Conservation (phyloP, 129 eudicot species). For the Deinandra increscens region DNA sequence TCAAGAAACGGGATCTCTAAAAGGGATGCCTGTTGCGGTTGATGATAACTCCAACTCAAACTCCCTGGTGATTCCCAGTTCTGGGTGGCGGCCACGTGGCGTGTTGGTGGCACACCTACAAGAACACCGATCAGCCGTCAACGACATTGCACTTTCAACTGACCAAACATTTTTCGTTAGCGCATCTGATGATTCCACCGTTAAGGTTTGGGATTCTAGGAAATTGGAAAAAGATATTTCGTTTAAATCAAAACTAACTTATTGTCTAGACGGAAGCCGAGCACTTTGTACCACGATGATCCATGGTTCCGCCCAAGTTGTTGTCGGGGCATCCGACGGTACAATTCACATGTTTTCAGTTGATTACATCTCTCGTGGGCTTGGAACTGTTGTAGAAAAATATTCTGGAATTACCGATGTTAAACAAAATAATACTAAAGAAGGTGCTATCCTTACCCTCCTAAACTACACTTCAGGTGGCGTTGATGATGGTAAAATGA, state of each 20-base stretch:
- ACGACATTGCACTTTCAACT: constrained; percentile 77
- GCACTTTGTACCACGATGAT: constrained; percentile 80
- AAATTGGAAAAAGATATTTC: constrained; percentile 94
- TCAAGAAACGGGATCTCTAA: constrained; percentile 59
- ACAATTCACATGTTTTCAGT: constrained; percentile 76
- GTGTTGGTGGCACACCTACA: constrained; percentile 95
- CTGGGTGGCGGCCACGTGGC: constrained; percentile 98
- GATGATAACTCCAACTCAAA: constrained; percentile 43
- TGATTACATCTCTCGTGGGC: constrained; percentile 79
- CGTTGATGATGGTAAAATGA: constrained; percentile 49
- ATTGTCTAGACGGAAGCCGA: constrained; percentile 77
- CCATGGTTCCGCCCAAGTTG: constrained; percentile 78
- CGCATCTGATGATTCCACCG: constrained; percentile 96
- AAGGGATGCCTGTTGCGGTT: constrained; percentile 39
- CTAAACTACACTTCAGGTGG: constrained; percentile 75
- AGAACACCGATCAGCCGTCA: constrained; percentile 92
- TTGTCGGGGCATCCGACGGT: constrained; percentile 89
- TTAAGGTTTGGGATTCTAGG: constrained; percentile 92
- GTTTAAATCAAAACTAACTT: constrained; percentile 84
- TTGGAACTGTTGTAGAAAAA: constrained; percentile 81
- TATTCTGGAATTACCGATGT: constrained; percentile 86
- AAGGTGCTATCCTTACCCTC: constrained; percentile 75
- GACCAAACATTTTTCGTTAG: constrained; percentile 85
- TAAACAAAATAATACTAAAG: constrained; percentile 51
- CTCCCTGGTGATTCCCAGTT: constrained; percentile 57